Evolutionary conservation across 2,329 filamentous ascomycete species (phyloP), one percentile per base, ranked within the genome.

Genomic region (Claviceps arundinis): DNA sequence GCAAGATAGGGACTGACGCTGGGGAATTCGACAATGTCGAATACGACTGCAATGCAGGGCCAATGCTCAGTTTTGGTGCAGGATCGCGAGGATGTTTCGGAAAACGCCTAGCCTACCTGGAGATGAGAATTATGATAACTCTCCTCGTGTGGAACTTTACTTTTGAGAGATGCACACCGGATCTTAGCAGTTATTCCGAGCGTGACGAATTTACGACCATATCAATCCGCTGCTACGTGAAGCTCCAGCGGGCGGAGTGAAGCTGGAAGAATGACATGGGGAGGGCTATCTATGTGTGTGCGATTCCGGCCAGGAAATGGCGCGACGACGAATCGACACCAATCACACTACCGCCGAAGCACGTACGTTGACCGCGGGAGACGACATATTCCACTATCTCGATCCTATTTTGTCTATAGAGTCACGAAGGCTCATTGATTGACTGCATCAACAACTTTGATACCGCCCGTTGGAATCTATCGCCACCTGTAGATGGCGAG

Each of bases 11-110:
- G 3, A 30, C 47, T 19, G 37, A 7, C 5, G 14, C 8, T 5
- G 24, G 5, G 19, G 30, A 41, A 8, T 50, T 52, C 14, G 34
- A 50, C 34, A 19, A 45, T 26, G 0, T 50, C 16, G 4, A 40
- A 13, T 30, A 26, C 8, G 30, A 51, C 43, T 7, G 17, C 19
- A 37, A 43, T 14, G 17, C 38, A 37, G 45, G 52, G 1, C 49
- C 44, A 24, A 41, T 55, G 13, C 45, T 63, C 37, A 41, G 54
- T 3, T 65, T 64, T 22, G 57, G 62, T 1, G 17, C 55, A 3
- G 63, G 62, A 1, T 49, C 54, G 1, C 47, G 63, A 22, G 56
- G 55, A 2, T 66, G 64, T 41, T 65, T 58, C 34, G 63, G 62
- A 5, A 55, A 58, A 24, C 56, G 55, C 47, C 30, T 66, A 50